These are phyloP conservation scores for Eimeria necatrix DNA, from an alignment of 169 alveolate species.

Conservation along the genomic window DNA sequence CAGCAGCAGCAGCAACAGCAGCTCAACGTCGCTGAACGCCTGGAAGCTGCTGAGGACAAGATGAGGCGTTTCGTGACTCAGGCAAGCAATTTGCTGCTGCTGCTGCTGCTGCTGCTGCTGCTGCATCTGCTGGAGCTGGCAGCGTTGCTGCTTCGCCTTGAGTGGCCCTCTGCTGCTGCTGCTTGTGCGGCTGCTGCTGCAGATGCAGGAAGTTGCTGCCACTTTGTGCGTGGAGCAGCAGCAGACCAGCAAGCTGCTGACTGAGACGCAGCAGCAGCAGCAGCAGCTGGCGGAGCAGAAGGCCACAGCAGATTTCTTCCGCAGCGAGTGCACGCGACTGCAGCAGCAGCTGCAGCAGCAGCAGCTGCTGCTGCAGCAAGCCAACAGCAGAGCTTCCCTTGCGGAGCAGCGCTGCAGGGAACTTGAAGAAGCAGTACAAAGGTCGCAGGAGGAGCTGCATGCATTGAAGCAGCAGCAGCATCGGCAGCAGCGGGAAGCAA, in stretches of 20 bases:
- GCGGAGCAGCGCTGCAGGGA: constrained; percentile 69
- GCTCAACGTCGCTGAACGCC: background rate
- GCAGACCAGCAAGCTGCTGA: constrained; percentile 45
- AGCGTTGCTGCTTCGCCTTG: background rate
- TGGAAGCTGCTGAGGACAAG: constrained; percentile 53
- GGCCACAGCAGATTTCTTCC: constrained; percentile 72
- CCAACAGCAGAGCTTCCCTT: constrained; percentile 51
- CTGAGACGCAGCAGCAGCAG: constrained; percentile 71
- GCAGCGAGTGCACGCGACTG: constrained; percentile 67
- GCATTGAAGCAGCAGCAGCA: constrained; percentile 57
- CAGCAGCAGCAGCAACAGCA: background rate
- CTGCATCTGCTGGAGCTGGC: background rate
- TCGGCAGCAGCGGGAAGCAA: constrained; percentile 41
- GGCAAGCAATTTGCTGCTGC: background rate
- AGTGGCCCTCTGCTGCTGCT: background rate
- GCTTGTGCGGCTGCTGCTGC: constrained; percentile 14
- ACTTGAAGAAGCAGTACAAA: background rate
- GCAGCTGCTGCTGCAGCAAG: constrained; percentile 74
- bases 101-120: constrained; percentile 42
- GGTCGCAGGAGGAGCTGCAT: background rate
- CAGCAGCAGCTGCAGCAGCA: constrained; percentile 70
- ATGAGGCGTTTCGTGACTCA: constrained; percentile 58
- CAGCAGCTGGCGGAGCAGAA: constrained; percentile 77
- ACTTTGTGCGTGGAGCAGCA: constrained; percentile 70
- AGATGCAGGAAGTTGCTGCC: constrained; percentile 74